Evolutionary conservation across 148 eudicot genomes (phyloP).

Genomic region (Dianthus caryophyllus): DNA sequence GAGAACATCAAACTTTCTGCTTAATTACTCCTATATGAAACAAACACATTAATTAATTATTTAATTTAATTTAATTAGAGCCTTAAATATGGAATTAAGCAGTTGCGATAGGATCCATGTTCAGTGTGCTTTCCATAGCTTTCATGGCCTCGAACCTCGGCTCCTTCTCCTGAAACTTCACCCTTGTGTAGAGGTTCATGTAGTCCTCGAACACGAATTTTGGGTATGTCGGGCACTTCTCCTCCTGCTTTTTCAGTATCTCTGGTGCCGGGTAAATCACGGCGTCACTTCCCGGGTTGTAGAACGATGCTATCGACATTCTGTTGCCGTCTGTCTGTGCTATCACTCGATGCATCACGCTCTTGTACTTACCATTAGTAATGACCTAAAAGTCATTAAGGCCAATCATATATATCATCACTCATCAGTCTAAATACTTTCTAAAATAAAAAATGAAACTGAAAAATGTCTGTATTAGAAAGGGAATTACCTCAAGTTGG

Average conservation of each 20-base stretch:
- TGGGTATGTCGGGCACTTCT: conserved; percentile 38
- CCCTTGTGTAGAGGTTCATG: conserved; percentile 74
- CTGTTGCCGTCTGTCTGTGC: conserved; percentile 73
- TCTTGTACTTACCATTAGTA: conserved; percentile 93
- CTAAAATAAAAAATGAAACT: too few species aligned
- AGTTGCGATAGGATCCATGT: conserved; percentile 45
- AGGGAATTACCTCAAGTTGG: conserved; percentile 72
- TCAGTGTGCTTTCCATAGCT: conserved; percentile 37
- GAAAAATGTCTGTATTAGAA: too few species aligned
- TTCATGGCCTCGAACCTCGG: conserved; percentile 87
- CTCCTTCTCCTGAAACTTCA: conserved; percentile 91
- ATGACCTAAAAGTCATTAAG: conserved; percentile 50
- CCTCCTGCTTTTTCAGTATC: conserved; percentile 42
- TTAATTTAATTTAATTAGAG: too few species aligned
- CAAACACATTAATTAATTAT: conserved; percentile 12
- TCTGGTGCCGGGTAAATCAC: conserved; percentile 79
- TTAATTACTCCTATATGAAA: conserved; percentile 7
- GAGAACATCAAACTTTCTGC: conserved; percentile 11
- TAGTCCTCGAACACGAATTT: conserved; percentile 93
- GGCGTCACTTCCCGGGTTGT: conserved; percentile 94
- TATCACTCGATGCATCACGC: conserved; percentile 81
- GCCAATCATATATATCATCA: too few species aligned
- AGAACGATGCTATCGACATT: conserved; percentile 94
- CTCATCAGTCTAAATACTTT: not conserved
- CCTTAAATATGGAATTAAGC: conserved; percentile 22